phyloP scores from a whole-genome alignment of 176 grass and related monocot genomes.

The Avena insularis region DNA sequence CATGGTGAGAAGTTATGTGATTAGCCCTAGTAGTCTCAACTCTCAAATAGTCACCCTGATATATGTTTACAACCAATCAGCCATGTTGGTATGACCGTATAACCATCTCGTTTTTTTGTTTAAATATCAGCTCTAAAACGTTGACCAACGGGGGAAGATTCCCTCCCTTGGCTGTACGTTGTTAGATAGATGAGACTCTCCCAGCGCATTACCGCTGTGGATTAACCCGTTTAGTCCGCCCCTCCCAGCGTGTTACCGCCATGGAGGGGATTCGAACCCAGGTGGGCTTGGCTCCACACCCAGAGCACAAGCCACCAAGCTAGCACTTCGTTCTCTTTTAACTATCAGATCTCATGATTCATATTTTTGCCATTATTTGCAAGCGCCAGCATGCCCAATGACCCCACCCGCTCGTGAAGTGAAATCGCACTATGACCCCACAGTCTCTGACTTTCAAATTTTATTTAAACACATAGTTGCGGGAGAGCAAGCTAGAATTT shows the following conservation, averaged over 20 bases:
- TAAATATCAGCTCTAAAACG: neutral
- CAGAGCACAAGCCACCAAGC: too few species aligned
- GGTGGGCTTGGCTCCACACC: too few species aligned
- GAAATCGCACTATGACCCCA: neutral
- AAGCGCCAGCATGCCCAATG: neutral
- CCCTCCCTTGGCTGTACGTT: too few species aligned
- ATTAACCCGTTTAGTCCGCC: too few species aligned
- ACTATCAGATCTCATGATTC: neutral
- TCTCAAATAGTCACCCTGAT: neutral
- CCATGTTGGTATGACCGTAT: constrained; percentile 2
- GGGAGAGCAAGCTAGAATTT: constrained; percentile 5
- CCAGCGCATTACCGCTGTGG: too few species aligned
- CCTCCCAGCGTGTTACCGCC: too few species aligned
- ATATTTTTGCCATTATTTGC: neutral
- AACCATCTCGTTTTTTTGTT: neutral
- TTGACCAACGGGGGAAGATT: too few species aligned
- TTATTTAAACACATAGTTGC: neutral
- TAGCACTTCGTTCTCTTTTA: too few species aligned
- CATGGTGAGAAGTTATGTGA: neutral
- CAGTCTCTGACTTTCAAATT: neutral
- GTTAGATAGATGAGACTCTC: too few species aligned
- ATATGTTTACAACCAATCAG: neutral
- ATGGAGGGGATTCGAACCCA: too few species aligned
- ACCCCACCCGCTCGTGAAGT: neutral
- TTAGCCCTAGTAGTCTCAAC: neutral